phyloP scores from a whole-genome alignment of 1,284 basidiomycete genomes.

The Cutaneotrichosporon sp. region DNA sequence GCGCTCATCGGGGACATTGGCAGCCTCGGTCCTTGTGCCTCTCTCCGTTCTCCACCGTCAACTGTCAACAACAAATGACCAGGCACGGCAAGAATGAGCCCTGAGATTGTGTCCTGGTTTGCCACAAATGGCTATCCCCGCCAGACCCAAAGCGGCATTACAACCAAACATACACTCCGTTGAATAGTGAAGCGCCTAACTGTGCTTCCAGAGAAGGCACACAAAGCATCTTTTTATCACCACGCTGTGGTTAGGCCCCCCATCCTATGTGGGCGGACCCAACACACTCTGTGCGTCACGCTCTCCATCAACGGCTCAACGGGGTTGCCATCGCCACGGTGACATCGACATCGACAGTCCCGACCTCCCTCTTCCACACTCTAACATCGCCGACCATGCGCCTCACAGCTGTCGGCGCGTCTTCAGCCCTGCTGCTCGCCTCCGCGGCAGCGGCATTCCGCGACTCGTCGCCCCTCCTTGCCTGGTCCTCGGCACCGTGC shows the following conservation, averaged over 20 bases:
- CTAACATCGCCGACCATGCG: constrained; percentile 22
- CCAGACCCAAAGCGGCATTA: too few species aligned
- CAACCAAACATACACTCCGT: too few species aligned
- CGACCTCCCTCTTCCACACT: neutral
- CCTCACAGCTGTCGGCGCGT: constrained; percentile 18
- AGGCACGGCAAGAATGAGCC: too few species aligned
- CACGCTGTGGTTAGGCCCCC: neutral
- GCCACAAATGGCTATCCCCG: neutral
- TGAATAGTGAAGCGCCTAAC: too few species aligned
- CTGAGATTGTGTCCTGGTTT: neutral
- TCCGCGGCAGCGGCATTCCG: constrained; percentile 29
- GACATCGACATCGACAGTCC: neutral
- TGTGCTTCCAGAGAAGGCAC: neutral
- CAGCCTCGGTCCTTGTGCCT: too few species aligned
- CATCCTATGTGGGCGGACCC: too few species aligned
- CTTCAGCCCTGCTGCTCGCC: constrained; percentile 24
- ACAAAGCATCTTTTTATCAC: neutral
- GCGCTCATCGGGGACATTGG: too few species aligned
- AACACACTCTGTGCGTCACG: too few species aligned
- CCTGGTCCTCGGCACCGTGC: constrained; percentile 40
- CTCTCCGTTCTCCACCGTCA: too few species aligned
- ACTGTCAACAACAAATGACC: neutral
- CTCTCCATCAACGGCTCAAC: too few species aligned
- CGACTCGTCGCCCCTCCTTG: constrained; percentile 40
- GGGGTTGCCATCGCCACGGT: neutral